Evolutionary conservation across 345 rosid genomes (phyloP), one percentile per base, ranked within the genome.

Genomic region (Salix viminalis): DNA sequence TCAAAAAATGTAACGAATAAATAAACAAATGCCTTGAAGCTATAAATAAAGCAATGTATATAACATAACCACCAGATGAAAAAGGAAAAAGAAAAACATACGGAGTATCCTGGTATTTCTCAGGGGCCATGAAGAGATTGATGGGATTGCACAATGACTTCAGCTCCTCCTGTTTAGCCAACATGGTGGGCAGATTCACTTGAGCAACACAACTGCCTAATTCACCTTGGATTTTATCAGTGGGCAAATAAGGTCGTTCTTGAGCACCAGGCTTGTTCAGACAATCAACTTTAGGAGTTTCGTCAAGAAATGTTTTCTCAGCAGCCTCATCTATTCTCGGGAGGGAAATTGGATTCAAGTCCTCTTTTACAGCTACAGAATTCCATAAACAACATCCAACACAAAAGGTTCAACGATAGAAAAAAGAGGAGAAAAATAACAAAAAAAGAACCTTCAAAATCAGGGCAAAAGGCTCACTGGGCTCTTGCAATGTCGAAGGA

Each of bases 331-430:
- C 67, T 54, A 75, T 72, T 65, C 72, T 80, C 36, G 72, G 48
- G 68, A 37, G 75, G 68, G 39, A 75, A 78, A 34, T 67, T 67
- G 71, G 76, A 71, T 78, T 70, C 36, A 71, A 34, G 15, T 86
- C 90, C 75, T 70, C 85, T 56, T 79, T 72, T 56, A 72, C 48
- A 67, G 65, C 85, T 76, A 79, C 83, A 61, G 72, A 70, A 79
- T 30, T 75, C 28, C 23, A 76, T 19, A 16, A 81, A 36, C n/a
- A 3, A 73, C 10, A 65, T 26, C 39, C 67, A 71, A 66, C 18
- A 61, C 24, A 72, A 69, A 36, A 64, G 0, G 7, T 52, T 21
- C 67, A 3, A 32, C 58, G 61, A 30, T 44, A 72, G 50, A 36
- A 9, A 2, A 24, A 15, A 15, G 16, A 15, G 16, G 54, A 41